These are phyloP conservation scores for Microcos paniculata DNA, from an alignment of 345 rosid species.

Conservation along the genomic window DNA sequence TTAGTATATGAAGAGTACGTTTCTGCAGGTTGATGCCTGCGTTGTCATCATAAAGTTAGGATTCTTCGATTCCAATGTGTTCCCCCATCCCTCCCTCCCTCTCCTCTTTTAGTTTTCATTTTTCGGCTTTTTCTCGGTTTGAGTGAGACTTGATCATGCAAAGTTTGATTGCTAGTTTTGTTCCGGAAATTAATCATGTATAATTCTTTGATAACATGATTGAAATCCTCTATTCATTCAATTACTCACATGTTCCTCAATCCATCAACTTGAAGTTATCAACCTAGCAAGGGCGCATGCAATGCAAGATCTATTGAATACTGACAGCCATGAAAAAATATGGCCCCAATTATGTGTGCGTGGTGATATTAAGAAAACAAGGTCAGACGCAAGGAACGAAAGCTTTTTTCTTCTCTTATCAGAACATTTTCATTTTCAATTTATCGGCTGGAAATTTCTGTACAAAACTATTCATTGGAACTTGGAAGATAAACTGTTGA, in stretches of 20 bases:
- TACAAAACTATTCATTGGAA: too few relatives aligned
- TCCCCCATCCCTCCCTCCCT: background rate
- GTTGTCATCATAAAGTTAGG: slow-evolving; percentile 9
- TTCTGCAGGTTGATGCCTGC: slow-evolving; percentile 14
- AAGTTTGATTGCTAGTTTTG: slow-evolving; percentile 24
- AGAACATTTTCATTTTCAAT: too few relatives aligned
- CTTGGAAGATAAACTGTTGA: too few relatives aligned
- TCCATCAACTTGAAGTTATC: too few relatives aligned
- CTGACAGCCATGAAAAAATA: too few relatives aligned
- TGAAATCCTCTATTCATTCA: background rate
- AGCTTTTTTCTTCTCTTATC: too few relatives aligned
- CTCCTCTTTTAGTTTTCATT: background rate
- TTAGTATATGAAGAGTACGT: background rate
- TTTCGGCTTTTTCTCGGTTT: background rate
- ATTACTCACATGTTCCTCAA: background rate
- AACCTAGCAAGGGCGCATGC: too few relatives aligned
- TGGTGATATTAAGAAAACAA: too few relatives aligned
- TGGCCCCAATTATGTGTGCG: too few relatives aligned
- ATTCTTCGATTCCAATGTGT: background rate
- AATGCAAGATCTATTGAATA: too few relatives aligned
- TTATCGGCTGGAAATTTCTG: too few relatives aligned
- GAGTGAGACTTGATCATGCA: slow-evolving; percentile 25
- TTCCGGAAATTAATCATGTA: background rate
- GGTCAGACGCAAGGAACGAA: too few relatives aligned
- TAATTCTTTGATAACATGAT: background rate